Evolutionary conservation across 2,329 filamentous ascomycete genomes (phyloP).

Genomic region (Ambrosiella xylebori): DNA sequence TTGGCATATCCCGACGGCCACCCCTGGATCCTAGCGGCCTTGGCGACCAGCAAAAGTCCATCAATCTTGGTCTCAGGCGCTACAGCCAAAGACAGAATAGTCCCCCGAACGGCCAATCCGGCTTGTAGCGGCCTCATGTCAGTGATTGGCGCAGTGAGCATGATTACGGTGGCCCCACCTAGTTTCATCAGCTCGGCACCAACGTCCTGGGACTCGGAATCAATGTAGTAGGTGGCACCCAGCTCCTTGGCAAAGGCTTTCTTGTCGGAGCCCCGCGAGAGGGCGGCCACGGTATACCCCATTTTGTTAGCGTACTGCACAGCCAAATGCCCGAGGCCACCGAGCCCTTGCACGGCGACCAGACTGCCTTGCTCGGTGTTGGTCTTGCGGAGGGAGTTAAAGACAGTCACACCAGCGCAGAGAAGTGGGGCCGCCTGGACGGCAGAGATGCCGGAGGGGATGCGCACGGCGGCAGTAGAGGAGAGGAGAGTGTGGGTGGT

Average conservation of each 20-base stretch:
- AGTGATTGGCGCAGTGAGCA: conserved; percentile 43
- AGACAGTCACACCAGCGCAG: conserved; percentile 48
- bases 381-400: conserved; percentile 40
- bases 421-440: conserved; percentile 41
- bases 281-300: conserved; percentile 55
- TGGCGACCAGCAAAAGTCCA: conserved; percentile 24
- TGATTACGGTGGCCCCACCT: conserved; percentile 44
- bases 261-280: conserved; percentile 51
- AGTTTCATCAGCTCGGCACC: conserved; percentile 32
- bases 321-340: conserved; percentile 61
- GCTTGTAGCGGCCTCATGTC: conserved; percentile 33
- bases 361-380: conserved; percentile 30
- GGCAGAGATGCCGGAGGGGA: conserved; percentile 32
- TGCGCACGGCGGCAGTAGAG: conserved; percentile 40
- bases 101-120: conserved; percentile 38
- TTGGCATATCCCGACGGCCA: conserved; percentile 46
- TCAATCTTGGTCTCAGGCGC: conserved; percentile 26
- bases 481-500: conserved; percentile 45
- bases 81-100: conserved; percentile 40
- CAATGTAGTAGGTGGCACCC: conserved; percentile 28
- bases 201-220: conserved; percentile 34
- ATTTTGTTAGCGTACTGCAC: conserved; percentile 61
- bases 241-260: conserved; percentile 41
- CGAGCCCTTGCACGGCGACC: conserved; percentile 49
- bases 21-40: conserved; percentile 44